Evolutionary conservation across 1,284 basidiomycete genomes (phyloP).

Genomic region (Farysia itapuensis): DNA sequence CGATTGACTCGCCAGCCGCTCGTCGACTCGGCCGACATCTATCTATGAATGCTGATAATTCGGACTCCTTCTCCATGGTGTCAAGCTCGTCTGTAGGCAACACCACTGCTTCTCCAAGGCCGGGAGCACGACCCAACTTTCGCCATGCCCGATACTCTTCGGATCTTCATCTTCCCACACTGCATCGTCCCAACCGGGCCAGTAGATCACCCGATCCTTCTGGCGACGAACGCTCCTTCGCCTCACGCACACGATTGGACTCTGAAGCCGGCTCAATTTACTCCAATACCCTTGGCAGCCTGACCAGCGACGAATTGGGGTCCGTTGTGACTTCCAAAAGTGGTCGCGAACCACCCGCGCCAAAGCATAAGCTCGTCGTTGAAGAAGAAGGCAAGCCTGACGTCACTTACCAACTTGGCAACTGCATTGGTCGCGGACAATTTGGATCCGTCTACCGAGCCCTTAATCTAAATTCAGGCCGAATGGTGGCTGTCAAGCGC

Average conservation of each 20-base stretch:
- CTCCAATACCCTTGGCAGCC: slow-evolving; percentile 44
- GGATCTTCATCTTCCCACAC: slow-evolving; percentile 36
- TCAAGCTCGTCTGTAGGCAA: slow-evolving; percentile 13
- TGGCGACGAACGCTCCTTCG: slow-evolving; percentile 21
- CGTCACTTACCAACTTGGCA: slow-evolving; percentile 70
- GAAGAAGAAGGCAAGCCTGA: slow-evolving; percentile 77
- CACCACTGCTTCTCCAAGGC: slow-evolving; percentile 22
- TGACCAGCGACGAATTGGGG: slow-evolving; percentile 30
- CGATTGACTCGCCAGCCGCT: slow-evolving; percentile 36
- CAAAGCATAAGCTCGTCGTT: slow-evolving; percentile 72
- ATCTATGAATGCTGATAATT: slow-evolving; percentile 32
- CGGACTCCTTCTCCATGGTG: slow-evolving; percentile 12
- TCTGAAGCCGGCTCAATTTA: slow-evolving; percentile 50
- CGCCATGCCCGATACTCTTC: slow-evolving; percentile 51
- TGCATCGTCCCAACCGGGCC: slow-evolving; percentile 9
- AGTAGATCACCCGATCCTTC: slow-evolving; percentile 22
- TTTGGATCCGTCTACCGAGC: slow-evolving; percentile 94
- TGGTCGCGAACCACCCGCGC: slow-evolving; percentile 27
- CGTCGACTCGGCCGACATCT: slow-evolving; percentile 36
- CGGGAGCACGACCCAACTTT: slow-evolving; percentile 22
- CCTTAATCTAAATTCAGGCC: slow-evolving; percentile 70
- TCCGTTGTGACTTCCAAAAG: slow-evolving; percentile 12
- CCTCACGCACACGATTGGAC: slow-evolving; percentile 38
- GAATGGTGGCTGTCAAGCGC: slow-evolving; percentile 75
- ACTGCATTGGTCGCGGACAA: slow-evolving; percentile 92